phyloP scores from a whole-genome alignment of 345 rosid genomes.

The Erucastrum elatum region DNA sequence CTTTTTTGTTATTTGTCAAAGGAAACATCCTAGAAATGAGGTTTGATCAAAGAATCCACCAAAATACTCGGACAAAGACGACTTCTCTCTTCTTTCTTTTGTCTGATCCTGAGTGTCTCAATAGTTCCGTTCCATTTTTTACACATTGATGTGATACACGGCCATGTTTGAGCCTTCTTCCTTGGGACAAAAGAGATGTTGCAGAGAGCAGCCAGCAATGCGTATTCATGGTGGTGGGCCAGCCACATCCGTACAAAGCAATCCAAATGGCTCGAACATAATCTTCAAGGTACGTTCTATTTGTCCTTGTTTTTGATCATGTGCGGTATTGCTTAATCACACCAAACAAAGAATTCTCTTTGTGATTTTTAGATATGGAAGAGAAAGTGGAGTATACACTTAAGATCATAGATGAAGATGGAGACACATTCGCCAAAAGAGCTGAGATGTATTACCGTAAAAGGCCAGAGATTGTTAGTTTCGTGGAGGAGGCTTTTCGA shows the following conservation, averaged over 20 bases:
- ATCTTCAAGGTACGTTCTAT: constrained; percentile 55
- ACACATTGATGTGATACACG: constrained; percentile 15
- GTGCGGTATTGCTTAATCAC: neutral
- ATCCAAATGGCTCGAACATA: constrained; percentile 84
- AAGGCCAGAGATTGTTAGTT: constrained; percentile 69
- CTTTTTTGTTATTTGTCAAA: constrained; percentile 24
- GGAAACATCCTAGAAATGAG: constrained; percentile 32
- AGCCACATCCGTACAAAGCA: constrained; percentile 86
- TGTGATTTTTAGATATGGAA: constrained; percentile 62
- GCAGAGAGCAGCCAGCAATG: constrained; percentile 79
- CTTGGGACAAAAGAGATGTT: constrained; percentile 42
- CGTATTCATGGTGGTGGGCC: constrained; percentile 96
- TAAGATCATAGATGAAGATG: constrained; percentile 64
- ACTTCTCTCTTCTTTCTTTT: constrained; percentile 26
- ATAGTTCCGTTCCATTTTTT: neutral
- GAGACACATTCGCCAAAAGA: constrained; percentile 71
- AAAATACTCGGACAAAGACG: constrained; percentile 30
- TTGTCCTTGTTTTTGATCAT: neutral
- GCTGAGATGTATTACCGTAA: constrained; percentile 75
- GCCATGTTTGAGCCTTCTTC: constrained; percentile 31
- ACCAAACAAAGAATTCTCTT: neutral
- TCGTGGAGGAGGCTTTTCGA: constrained; percentile 66
- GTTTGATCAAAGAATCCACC: constrained; percentile 35
- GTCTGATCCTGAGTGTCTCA: constrained; percentile 27
- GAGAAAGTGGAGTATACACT: constrained; percentile 57